Evolutionary conservation across 352 stramenopile species (phyloP).

Genomic region (Globisporangium mamillatum): DNA sequence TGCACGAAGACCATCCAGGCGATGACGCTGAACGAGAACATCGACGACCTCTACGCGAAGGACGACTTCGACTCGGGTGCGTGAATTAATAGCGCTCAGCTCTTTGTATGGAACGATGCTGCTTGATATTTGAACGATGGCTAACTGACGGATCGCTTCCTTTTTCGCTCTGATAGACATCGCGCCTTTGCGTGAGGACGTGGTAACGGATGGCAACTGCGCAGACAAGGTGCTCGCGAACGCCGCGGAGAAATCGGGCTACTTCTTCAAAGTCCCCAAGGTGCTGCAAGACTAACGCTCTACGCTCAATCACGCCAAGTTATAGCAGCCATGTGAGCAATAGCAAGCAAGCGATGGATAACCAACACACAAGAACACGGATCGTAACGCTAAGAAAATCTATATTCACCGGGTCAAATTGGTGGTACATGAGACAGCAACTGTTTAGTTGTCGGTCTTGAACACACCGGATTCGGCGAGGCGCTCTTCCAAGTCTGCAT

Average conservation of each 20-base stretch:
- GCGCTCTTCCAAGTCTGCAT: slow-evolving; percentile 83
- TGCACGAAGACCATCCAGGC: slow-evolving; percentile 86
- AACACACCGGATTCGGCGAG: slow-evolving; percentile 82
- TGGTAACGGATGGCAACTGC: slow-evolving; percentile 73
- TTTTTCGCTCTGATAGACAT: slow-evolving; percentile 15
- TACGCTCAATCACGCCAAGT: slow-evolving; percentile 1
- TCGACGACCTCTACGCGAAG: slow-evolving; percentile 81
- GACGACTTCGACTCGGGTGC: slow-evolving; percentile 47
- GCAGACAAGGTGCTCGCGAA: slow-evolving; percentile 74
- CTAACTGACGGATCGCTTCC: neutral
- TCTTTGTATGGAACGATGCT: neutral
- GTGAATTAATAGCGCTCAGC: neutral
- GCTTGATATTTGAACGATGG: neutral
- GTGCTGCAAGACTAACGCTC: slow-evolving; percentile 70
- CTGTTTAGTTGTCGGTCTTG: slow-evolving; percentile 25
- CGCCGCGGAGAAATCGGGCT: slow-evolving; percentile 67
- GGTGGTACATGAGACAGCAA: neutral
- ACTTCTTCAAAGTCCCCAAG: slow-evolving; percentile 87
- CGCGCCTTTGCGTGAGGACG: slow-evolving; percentile 69
- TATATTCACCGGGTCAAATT: slow-evolving; percentile 6
- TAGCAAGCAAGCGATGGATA: neutral
- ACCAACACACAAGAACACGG: neutral
- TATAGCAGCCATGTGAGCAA: slow-evolving; percentile 12
- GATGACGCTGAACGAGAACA: slow-evolving; percentile 76
- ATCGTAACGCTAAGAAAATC: slow-evolving; percentile 13